These are phyloP conservation scores for Ophiostoma sp. DNA, from an alignment of 2,329 filamentous ascomycete species.

Conservation along the genomic window DNA sequence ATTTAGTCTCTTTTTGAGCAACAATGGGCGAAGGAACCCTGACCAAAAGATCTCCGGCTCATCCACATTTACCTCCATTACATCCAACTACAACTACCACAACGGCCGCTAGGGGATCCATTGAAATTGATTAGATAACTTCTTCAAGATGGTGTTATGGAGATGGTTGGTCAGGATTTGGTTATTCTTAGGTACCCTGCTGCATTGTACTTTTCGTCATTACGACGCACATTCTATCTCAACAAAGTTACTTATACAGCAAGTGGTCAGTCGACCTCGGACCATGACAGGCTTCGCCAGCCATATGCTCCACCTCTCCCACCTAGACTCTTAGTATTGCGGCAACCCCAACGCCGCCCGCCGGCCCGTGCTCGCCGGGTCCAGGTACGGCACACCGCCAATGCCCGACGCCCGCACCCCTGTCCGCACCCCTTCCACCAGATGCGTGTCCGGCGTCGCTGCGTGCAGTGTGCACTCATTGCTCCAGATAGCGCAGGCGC, in stretches of 20 bases:
- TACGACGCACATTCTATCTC: too few species aligned
- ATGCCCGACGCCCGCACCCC: conserved; percentile 54
- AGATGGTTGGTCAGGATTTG: neutral
- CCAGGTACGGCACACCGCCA: conserved; percentile 56
- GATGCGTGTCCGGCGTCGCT: conserved; percentile 52
- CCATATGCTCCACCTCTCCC: neutral
- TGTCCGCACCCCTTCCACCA: conserved; percentile 46
- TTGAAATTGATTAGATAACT: neutral
- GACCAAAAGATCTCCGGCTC: too few species aligned
- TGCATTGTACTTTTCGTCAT: too few species aligned
- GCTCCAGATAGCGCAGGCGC: conserved; percentile 58
- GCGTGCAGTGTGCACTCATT: conserved; percentile 58
- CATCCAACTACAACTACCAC: too few species aligned
- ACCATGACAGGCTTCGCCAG: neutral
- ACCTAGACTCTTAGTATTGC: neutral
- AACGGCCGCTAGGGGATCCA: neutral
- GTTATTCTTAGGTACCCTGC: neutral
- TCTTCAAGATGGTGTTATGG: neutral
- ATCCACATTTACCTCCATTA: too few species aligned
- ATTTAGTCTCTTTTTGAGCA: neutral
- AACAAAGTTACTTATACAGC: too few species aligned
- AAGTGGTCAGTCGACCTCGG: too few species aligned
- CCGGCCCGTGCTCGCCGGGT: conserved; percentile 42
- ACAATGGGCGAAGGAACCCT: too few species aligned
- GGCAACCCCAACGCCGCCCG: neutral